phyloP scores from a whole-genome alignment of 768 basidiomycete genomes.

The Termitomyces sp. region DNA sequence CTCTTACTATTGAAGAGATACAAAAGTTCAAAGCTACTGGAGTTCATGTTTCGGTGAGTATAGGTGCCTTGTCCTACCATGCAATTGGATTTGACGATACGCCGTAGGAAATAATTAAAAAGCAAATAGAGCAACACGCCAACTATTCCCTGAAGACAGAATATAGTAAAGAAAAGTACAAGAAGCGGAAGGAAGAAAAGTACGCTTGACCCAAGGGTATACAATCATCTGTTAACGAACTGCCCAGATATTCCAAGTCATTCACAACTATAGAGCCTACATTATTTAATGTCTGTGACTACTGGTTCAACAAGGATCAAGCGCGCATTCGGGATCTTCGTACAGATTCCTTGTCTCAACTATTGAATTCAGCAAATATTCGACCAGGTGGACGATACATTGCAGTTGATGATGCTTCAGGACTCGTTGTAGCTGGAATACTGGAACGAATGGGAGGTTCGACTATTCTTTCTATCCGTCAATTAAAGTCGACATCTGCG shows the following conservation, averaged over 20 bases:
- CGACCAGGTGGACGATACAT: conserved; percentile 84
- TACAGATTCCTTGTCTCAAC: conserved; percentile 82
- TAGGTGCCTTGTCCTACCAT: not conserved
- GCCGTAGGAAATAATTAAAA: conserved; percentile 85
- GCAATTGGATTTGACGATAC: not conserved
- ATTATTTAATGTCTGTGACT: conserved; percentile 79
- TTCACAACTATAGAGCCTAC: conserved; percentile 89
- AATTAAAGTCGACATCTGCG: conserved; percentile 1
- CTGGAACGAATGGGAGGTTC: conserved; percentile 83
- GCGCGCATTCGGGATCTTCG: conserved; percentile 78
- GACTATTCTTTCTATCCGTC: not conserved
- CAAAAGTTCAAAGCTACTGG: conserved; percentile 78
- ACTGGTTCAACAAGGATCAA: conserved; percentile 85
- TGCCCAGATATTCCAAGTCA: conserved; percentile 71
- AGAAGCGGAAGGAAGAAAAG: conserved; percentile 96
- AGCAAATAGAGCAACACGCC: conserved; percentile 89
- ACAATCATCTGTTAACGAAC: not conserved
- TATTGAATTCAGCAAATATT: conserved; percentile 79
- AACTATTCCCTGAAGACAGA: conserved; percentile 94
- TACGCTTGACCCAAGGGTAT: conserved; percentile 28
- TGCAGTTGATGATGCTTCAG: conserved; percentile 89
- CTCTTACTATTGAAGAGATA: conserved; percentile 80
- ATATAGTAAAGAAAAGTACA: conserved; percentile 98
- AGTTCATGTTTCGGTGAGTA: conserved; percentile 63
- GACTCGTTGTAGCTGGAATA: conserved; percentile 78